phyloP scores from a whole-genome alignment of 2,329 filamentous ascomycete species.

The Metarhizium humberi region DNA sequence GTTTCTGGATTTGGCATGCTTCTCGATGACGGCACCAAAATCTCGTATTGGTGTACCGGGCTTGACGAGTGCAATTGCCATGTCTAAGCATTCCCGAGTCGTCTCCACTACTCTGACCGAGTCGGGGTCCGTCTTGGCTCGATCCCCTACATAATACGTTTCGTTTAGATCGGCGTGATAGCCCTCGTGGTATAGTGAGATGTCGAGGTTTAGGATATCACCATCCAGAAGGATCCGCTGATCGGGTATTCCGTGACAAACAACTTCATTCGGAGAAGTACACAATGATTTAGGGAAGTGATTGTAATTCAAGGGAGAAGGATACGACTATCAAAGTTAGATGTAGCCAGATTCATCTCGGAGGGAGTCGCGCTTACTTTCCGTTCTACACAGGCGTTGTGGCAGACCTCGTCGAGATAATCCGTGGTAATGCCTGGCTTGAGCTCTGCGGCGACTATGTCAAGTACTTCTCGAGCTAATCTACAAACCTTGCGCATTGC shows the following conservation, averaged over 20 bases:
- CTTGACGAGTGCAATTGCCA: constrained; percentile 85
- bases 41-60: constrained; percentile 88
- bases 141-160: constrained; percentile 95
- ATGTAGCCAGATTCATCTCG: too few relatives aligned
- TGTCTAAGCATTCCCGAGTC: constrained; percentile 79
- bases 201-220: constrained; percentile 95
- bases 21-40: constrained; percentile 91
- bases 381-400: constrained; percentile 62
- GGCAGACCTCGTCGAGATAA: constrained; percentile 87
- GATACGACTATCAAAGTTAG: constrained; percentile 50
- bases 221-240: constrained; percentile 79
- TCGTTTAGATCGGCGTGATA: constrained; percentile 97
- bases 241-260: constrained; percentile 97
- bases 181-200: constrained; percentile 86
- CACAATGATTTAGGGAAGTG: constrained; percentile 97
- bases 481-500: constrained; percentile 90
- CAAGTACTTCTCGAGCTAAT: constrained; percentile 81
- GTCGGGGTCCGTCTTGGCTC: constrained; percentile 73
- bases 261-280: constrained; percentile 92
- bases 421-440: constrained; percentile 94
- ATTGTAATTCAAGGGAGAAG: constrained; percentile 90
- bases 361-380: too few relatives aligned
- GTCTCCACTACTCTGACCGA: constrained; percentile 86
- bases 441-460: constrained; percentile 75
- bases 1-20: constrained; percentile 74